Percentiles rank a stretch among this genome's conserved stretches.
These are phyloP conservation scores for Phytophthora syringae DNA, from an alignment of 352 stramenopile species.

Conservation along the genomic window DNA sequence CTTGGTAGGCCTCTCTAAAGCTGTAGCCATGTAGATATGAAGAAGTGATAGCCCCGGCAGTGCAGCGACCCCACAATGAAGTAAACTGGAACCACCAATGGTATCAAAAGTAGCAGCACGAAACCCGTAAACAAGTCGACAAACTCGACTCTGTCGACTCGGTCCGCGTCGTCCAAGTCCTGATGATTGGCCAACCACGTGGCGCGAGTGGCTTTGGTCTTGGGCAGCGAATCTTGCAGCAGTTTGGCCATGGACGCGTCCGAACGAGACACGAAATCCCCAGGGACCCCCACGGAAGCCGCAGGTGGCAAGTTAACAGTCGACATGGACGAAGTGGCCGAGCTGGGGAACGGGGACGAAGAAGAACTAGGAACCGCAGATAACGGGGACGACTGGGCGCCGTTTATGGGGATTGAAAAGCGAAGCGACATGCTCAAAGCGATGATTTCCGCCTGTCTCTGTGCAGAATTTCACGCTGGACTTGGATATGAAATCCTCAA, in stretches of 20 bases:
- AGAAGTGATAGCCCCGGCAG: conserved; percentile 21
- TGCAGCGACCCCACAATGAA: conserved; percentile 20
- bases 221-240: conserved; percentile 40
- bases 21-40: conserved; percentile 24
- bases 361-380: neutral
- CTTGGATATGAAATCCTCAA: too few species aligned
- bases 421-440: conserved; percentile 5
- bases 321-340: conserved; percentile 8
- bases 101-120: conserved; percentile 27
- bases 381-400: neutral
- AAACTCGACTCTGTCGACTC: conserved; percentile 23
- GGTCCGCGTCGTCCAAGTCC: conserved; percentile 31
- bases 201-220: conserved; percentile 36
- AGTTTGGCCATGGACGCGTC: conserved; percentile 49
- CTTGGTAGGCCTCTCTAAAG: conserved; percentile 31
- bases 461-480: too few species aligned
- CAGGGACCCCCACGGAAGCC: conserved; percentile 36
- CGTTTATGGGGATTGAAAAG: neutral
- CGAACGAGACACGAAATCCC: conserved; percentile 41
- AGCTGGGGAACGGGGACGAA: conserved; percentile 5
- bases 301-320: neutral
- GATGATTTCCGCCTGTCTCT: neutral
- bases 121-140: conserved; percentile 39
- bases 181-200: conserved; percentile 39
- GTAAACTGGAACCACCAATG: conserved; percentile 21